phyloP scores from a whole-genome alignment of 352 stramenopile genomes.

The Lagenidium giganteum region DNA sequence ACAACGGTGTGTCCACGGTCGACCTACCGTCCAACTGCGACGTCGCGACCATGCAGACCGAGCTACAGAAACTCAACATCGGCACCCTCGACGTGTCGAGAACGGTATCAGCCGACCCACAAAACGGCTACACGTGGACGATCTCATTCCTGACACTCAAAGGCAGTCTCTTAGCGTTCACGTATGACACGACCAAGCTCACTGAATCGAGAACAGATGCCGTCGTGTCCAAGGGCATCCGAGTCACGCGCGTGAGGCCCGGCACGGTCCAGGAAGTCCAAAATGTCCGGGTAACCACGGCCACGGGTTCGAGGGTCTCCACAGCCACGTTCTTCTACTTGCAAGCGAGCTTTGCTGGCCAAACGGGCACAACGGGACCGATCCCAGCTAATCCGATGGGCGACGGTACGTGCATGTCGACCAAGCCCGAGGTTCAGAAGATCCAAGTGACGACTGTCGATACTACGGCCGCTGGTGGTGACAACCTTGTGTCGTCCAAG shows the following conservation, averaged over 20 bases:
- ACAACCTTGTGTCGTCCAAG: conserved; percentile 77
- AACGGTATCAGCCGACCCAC: conserved; percentile 42
- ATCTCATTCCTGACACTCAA: conserved; percentile 82
- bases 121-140: conserved; percentile 89
- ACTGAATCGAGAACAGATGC: conserved; percentile 37
- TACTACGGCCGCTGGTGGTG: conserved; percentile 77
- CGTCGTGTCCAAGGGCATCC: conserved; percentile 35
- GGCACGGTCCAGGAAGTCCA: conserved; percentile 57
- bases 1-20: conserved; percentile 33
- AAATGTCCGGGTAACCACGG: conserved; percentile 35
- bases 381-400: conserved; percentile 72
- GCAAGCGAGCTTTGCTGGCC: conserved; percentile 25
- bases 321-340: conserved; percentile 29
- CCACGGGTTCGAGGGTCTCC: conserved; percentile 18
- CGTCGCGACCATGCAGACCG: conserved; percentile 45
- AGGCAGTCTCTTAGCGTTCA: conserved; percentile 30
- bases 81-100: conserved; percentile 49
- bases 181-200: conserved; percentile 18
- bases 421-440: conserved; percentile 75
- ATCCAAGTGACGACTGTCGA: conserved; percentile 83
- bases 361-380: conserved; percentile 44
- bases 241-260: conserved; percentile 25
- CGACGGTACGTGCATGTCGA: conserved; percentile 48
- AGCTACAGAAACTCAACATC: conserved; percentile 33
- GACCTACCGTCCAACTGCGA: conserved; percentile 72